Conservation (phyloP, 176 grass and related monocot genomes). For the Carex kokanica region DNA sequence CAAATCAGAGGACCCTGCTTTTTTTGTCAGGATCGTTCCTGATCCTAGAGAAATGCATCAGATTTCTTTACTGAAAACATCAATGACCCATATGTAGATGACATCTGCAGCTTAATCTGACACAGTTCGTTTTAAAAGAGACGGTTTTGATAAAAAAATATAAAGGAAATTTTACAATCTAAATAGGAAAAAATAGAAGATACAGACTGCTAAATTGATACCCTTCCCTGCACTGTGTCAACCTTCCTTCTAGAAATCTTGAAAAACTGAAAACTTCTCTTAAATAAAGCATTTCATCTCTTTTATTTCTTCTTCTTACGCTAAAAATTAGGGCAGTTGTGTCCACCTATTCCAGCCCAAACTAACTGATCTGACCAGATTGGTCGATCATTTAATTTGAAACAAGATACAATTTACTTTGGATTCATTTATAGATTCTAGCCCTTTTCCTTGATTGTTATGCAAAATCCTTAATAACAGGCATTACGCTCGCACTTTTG, state of each 20-base stretch:
- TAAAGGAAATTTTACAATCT: no score
- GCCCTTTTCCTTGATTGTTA: neutral
- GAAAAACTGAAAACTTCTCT: neutral
- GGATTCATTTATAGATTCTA: neutral
- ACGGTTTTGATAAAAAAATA: no score
- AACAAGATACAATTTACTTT: neutral
- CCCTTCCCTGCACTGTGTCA: no score
- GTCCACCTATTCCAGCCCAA: neutral
- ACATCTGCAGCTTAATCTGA: no score
- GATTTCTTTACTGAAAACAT: no score
- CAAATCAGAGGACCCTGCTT: no score
- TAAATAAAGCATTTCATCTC: neutral
- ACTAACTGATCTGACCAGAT: neutral
- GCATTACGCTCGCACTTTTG: slow-evolving; percentile 47
- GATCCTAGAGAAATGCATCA: no score
- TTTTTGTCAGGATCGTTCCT: no score
- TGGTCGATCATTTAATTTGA: neutral
- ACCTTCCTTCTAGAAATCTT: neutral
- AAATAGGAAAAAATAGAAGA: no score
- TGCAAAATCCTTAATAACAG: slow-evolving; percentile 35
- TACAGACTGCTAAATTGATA: no score
- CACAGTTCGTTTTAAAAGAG: no score
- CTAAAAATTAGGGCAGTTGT: neutral
- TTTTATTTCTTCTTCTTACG: neutral
- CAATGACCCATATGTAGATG: no score